Base-by-base conservation (phyloP, 164 flowering plant genomes). In the Kalanchoe fedtschenkoi region DNA sequence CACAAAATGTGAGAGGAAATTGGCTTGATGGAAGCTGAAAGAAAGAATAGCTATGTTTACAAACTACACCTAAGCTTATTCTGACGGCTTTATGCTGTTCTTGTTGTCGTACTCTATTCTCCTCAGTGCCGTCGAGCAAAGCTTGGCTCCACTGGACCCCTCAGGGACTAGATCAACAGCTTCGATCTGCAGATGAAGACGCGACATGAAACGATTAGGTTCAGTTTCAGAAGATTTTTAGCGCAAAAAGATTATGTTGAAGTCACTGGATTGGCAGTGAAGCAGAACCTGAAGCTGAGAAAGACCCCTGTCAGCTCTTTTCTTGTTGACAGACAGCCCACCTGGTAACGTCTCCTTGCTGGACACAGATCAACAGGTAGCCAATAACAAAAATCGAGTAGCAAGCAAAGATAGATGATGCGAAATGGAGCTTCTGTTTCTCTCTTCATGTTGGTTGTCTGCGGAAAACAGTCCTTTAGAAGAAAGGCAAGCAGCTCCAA, bases 311-410 rank as follows among this genome's bases (percentile, higher is more conserved):
- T 89, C 98, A 51, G 86, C 86, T 70, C 96, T 79, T 74, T 81
- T 85, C 75, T 73, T 86, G 47, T 89, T 92, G 16, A 92, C 98
- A 0, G 96, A 82, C 1, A 80, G 16, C 62, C 96, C 96, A 61
- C 96, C 96, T 0, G 83, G 77, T 37, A 81, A 37, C 19, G 96
- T 92, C 78, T 92, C 98, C 65, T 89, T 86, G 76, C 96, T 92
- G 83, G 53, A 26, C n/a, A n/a, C n/a, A n/a, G n/a, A n/a, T n/a
- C n/a, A n/a, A n/a, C n/a, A n/a, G n/a, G n/a, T n/a, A n/a, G n/a
- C n/a, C n/a, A n/a, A n/a, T n/a, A n/a, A n/a, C n/a, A n/a, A n/a
- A n/a, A n/a, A n/a, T n/a, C n/a, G n/a, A n/a, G n/a, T n/a, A n/a
- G n/a, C n/a, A n/a, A n/a, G n/a, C n/a, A n/a, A n/a, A n/a, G n/a